Conservation (phyloP, 208 protist species). For the Wallacemonas sp. region DNA sequence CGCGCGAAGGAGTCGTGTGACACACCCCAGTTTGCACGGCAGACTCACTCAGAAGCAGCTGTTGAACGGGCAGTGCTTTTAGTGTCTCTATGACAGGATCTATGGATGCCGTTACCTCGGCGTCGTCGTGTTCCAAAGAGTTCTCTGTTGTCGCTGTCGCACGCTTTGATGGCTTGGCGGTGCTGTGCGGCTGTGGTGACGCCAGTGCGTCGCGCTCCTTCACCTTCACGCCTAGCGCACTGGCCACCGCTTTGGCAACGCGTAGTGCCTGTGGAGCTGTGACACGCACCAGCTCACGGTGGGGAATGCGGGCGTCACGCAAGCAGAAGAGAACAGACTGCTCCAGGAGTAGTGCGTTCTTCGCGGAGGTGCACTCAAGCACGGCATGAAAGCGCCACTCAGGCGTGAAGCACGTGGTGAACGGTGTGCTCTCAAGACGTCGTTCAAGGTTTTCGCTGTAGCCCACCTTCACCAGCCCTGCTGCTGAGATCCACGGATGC, state of each 20-base stretch:
- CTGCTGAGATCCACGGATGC: conserved; percentile 60
- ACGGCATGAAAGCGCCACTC: conserved; percentile 66
- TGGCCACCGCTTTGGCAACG: conserved; percentile 29
- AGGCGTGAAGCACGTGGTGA: conserved; percentile 76
- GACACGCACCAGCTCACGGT: conserved; percentile 53
- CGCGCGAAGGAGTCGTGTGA: neutral
- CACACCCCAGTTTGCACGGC: neutral
- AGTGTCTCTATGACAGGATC: neutral
- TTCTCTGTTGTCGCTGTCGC: neutral
- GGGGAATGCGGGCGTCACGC: conserved; percentile 39
- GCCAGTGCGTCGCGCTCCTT: neutral
- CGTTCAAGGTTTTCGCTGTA: conserved; percentile 53
- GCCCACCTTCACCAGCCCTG: conserved; percentile 70
- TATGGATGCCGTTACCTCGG: too few species aligned
- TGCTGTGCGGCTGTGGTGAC: neutral
- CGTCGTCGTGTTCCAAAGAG: too few species aligned
- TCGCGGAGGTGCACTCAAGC: conserved; percentile 45
- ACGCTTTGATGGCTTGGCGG: too few species aligned
- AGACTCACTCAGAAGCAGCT: neutral
- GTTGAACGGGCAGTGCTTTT: neutral
- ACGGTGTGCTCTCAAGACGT: conserved; percentile 66
- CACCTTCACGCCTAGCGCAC: conserved; percentile 16
- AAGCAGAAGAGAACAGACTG: conserved; percentile 71
- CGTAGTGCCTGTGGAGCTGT: conserved; percentile 32
- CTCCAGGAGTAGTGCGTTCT: conserved; percentile 69